A percentile compares a stretch with the other conserved stretches of the same genome.
Conservation (phyloP, 345 rosid species). For the Euclidium syriacum region DNA sequence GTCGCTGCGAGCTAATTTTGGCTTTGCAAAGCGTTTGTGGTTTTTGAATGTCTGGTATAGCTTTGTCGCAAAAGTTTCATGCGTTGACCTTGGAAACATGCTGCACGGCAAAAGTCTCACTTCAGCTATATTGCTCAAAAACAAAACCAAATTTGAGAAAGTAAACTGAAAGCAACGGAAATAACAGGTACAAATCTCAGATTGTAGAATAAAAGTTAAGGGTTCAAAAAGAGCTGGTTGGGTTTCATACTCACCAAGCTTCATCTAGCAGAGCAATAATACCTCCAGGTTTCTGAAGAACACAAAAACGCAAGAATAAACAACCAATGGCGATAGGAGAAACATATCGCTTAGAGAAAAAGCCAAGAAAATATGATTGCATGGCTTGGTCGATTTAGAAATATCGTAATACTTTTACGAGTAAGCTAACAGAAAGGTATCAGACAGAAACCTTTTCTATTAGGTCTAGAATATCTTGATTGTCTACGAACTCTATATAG, state of each 20-base stretch:
- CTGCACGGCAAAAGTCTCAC: slow-evolving; percentile 42
- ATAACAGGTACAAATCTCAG: not conserved
- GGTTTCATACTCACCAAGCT: slow-evolving; percentile 70
- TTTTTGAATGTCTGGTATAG: slow-evolving; percentile 91
- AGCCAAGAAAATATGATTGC: not conserved
- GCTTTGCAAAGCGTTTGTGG: slow-evolving; percentile 90
- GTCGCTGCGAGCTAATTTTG: slow-evolving; percentile 90
- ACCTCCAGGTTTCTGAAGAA: slow-evolving; percentile 98
- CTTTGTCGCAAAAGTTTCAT: slow-evolving; percentile 98
- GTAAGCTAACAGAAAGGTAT: slow-evolving; percentile 5
- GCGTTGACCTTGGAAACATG: slow-evolving; percentile 98
- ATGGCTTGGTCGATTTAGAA: not conserved
- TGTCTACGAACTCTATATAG: slow-evolving; percentile 96
- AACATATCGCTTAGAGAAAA: not conserved
- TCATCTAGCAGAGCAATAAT: slow-evolving; percentile 97
- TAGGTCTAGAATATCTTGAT: slow-evolving; percentile 88
- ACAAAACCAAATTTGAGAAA: slow-evolving; percentile 9
- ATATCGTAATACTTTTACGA: not conserved
- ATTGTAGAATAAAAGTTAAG: not conserved
- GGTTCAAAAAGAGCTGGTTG: slow-evolving; percentile 9
- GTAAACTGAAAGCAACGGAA: slow-evolving; percentile 8
- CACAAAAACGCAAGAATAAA: slow-evolving; percentile 16
- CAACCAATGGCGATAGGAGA: not conserved
- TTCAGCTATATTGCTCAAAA: slow-evolving; percentile 24
- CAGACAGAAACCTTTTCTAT: slow-evolving; percentile 70